Evolutionary conservation across 208 protist species (phyloP).

Genomic region (Leishmania amazonensis): DNA sequence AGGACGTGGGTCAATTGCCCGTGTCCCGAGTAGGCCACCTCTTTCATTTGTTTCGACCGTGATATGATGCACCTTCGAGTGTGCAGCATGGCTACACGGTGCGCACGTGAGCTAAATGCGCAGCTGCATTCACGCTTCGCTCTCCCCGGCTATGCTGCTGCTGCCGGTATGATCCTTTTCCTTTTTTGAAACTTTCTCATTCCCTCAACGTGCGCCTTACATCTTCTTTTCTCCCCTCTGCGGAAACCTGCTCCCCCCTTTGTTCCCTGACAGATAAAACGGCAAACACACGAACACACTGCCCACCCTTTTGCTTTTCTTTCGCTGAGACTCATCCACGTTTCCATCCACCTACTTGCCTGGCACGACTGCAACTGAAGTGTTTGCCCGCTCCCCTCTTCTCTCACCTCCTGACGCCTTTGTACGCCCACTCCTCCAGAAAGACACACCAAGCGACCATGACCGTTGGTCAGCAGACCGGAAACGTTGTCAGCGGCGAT

Average conservation of each 20-base stretch:
- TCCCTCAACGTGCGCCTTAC: background rate
- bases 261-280: background rate
- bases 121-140: background rate
- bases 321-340: background rate
- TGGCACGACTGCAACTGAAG: background rate
- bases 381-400: background rate
- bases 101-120: background rate
- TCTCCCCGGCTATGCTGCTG: background rate
- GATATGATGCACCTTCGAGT: background rate
- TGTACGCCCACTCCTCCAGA: background rate
- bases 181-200: background rate
- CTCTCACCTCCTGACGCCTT: background rate
- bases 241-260: background rate
- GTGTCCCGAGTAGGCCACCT: background rate
- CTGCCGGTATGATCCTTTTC: background rate
- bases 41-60: background rate
- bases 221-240: background rate
- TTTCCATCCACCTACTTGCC: background rate
- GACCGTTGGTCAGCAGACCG: background rate
- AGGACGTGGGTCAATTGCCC: background rate
- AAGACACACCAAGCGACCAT: background rate
- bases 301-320: background rate
- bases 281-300: background rate
- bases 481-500: background rate
- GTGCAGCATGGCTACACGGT: background rate